These are phyloP conservation scores for Diaporthe longicolla DNA, from an alignment of 2,329 filamentous ascomycete species.

Conservation along the genomic window DNA sequence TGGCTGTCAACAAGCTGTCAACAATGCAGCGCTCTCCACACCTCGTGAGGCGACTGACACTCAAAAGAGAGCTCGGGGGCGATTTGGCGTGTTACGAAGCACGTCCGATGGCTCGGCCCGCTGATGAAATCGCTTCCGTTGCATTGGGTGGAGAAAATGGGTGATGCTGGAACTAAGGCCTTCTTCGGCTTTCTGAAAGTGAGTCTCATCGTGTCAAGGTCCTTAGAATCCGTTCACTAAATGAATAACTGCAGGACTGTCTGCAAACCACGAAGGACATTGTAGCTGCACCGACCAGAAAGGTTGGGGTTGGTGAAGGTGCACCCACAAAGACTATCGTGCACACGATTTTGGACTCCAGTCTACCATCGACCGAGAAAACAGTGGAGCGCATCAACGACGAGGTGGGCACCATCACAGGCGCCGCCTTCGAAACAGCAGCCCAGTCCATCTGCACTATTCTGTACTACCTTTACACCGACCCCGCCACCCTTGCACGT, in stretches of 20 bases:
- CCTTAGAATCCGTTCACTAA: background rate
- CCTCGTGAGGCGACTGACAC: background rate
- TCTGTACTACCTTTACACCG: constrained; percentile 54
- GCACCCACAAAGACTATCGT: constrained; percentile 36
- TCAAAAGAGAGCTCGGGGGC: constrained; percentile 29
- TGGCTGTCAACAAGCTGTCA: background rate
- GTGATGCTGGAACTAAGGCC: constrained; percentile 24
- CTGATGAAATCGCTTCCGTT: constrained; percentile 40
- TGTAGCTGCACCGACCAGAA: constrained; percentile 14
- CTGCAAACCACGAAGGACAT: constrained; percentile 32
- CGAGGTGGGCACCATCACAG: constrained; percentile 51
- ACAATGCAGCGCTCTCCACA: background rate
- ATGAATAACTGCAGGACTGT: background rate
- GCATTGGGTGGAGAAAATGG: constrained; percentile 35
- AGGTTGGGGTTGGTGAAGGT: constrained; percentile 42
- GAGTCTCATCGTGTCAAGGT: background rate
- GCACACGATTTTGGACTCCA: background rate
- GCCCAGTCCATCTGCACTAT: constrained; percentile 52
- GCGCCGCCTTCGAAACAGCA: constrained; percentile 56
- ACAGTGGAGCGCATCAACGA: constrained; percentile 49
- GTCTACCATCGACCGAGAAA: constrained; percentile 53
- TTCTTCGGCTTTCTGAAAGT: constrained; percentile 39
- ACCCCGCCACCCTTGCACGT: constrained; percentile 48
- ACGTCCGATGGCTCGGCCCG: constrained; percentile 43
- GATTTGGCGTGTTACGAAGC: constrained; percentile 44